Evolutionary conservation across 495 filamentous ascomycete genomes (phyloP), one percentile per base, ranked within the genome.

Genomic region (Penicillium argentinense): DNA sequence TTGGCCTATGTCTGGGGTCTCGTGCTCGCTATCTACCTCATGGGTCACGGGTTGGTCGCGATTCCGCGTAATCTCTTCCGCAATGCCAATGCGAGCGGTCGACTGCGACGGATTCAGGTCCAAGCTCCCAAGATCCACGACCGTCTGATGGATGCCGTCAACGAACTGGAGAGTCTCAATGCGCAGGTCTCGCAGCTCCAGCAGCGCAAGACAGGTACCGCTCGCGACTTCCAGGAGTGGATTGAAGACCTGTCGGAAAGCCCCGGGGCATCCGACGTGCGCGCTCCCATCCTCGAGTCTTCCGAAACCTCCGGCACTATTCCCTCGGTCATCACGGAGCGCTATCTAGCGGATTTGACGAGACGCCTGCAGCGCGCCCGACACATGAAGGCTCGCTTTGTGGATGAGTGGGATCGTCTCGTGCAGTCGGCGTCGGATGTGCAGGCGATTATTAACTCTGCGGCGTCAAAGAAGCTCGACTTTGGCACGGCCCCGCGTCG

Each of bases 31-130:
- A 96, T 97, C 45, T 96, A 92, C 59, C 77, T 98, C 16, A 97
- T 98, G 93, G 93, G 93, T 5, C 91, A 98, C 56, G 93, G 93
- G 8, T 73, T 97, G 27, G 93, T 98, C 30, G 85, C 93, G 9
- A 86, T 97, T 36, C 93, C 93, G 5, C 79, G 92, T 54, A 78
- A 79, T 13, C 66, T 98, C 1, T 84, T 91, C 60, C 80, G 83
- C 34, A 87, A 86, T 56, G 83, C 89, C 11, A 86, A 83, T 54
- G 77, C 86, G 40, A 85, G 84, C 57, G 79, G 78, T 36, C 79
- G 83, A 37, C 61, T 98, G 30, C 80, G 82, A 42, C 75, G 84
- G 22, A 71, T 96, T 14, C 91, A 97, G 60, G 69, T 78, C 3
- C 78, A 85, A 47, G 93, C 93, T 5, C 89, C 91, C 9, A 84